Conservation (phyloP, 768 basidiomycete genomes). For the Hygrocybe coccinea region DNA sequence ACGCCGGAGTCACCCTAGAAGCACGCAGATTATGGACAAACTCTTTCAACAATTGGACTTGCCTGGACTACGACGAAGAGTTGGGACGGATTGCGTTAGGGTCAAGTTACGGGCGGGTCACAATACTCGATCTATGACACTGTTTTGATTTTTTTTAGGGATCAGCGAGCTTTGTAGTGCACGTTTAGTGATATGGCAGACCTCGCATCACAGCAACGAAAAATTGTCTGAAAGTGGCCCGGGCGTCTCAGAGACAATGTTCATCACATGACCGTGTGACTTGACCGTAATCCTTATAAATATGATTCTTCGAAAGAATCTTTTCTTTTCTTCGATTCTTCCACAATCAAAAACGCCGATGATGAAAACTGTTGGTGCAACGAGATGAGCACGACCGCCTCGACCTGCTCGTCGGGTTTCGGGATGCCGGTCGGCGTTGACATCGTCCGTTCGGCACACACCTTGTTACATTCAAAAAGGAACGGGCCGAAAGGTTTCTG, state of each 20-base stretch:
- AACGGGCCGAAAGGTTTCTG: conserved; percentile 53
- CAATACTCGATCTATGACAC: conserved; percentile 35
- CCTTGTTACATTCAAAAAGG: conserved; percentile 57
- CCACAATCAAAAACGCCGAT: conserved; percentile 46
- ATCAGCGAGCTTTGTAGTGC: no score
- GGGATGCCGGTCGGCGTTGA: conserved; percentile 41
- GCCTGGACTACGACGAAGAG: conserved; percentile 59
- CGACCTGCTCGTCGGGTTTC: conserved; percentile 25
- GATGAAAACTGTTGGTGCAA: conserved; percentile 55
- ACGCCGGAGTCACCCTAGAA: conserved; percentile 5
- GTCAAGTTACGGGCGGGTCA: conserved; percentile 44
- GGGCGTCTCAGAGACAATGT: neutral
- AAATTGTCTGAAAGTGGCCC: no score
- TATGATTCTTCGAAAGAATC: neutral
- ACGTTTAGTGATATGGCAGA: no score
- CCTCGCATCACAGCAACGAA: no score
- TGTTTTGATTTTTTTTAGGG: neutral
- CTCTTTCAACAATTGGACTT: conserved; percentile 44
- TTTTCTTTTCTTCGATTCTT: conserved; percentile 34
- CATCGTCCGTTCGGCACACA: conserved; percentile 62
- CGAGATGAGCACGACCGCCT: conserved; percentile 49
- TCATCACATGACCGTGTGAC: conserved; percentile 3
- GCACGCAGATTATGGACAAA: conserved; percentile 23
- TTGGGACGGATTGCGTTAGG: conserved; percentile 51
- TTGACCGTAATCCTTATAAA: neutral